Evolutionary conservation across 2,329 filamentous ascomycete genomes (phyloP).

Genomic region (Venturia effusa): DNA sequence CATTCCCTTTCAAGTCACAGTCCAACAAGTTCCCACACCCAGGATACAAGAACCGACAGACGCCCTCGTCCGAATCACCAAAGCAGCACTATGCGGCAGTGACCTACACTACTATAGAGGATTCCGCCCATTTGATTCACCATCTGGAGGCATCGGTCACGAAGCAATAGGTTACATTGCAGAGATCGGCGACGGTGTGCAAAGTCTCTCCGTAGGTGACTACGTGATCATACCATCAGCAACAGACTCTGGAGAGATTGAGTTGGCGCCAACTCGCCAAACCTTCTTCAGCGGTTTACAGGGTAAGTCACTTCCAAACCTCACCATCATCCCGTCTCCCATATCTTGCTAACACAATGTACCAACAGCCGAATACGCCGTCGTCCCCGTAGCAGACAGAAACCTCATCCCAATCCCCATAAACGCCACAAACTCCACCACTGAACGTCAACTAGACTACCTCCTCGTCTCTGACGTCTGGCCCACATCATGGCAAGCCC

Average conservation of each 20-base stretch:
- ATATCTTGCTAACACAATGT: neutral
- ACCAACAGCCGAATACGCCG: neutral
- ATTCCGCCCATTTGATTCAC: neutral
- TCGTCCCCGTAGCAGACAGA: neutral
- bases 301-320: neutral
- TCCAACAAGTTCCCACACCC: conserved; percentile 6
- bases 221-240: conserved; percentile 14
- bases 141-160: conserved; percentile 11
- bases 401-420: neutral
- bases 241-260: conserved; percentile 10
- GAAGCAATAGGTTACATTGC: conserved; percentile 14
- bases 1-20: conserved; percentile 5
- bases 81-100: conserved; percentile 26
- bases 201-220: conserved; percentile 11
- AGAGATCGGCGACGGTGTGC: conserved; percentile 12
- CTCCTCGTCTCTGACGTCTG: conserved; percentile 27
- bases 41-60: conserved; percentile 18
- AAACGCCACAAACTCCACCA: neutral
- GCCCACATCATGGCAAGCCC: conserved; percentile 28
- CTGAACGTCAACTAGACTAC: conserved; percentile 15
- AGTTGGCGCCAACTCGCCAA: neutral
- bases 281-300: neutral
- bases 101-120: conserved; percentile 27
- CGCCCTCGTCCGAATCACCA: conserved; percentile 26
- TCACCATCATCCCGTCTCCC: neutral